Percentiles rank a stretch among this genome's conserved stretches.
Evolutionary conservation across 139 green algal genomes (phyloP).

Genomic region (Axilococcus clingmanii): DNA sequence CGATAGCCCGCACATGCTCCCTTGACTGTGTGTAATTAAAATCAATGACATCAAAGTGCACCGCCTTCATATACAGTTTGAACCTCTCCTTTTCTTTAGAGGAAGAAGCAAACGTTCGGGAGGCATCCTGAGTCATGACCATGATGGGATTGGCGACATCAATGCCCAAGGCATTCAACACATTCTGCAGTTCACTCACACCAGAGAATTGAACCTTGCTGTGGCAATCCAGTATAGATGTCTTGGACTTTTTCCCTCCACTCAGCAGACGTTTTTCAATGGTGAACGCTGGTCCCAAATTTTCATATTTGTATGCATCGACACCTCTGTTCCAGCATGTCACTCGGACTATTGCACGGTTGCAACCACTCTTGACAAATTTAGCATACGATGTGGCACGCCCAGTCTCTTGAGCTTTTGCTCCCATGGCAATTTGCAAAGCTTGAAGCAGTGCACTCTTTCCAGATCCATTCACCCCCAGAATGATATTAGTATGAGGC

Average conservation of each 20-base stretch:
- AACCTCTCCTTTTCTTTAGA: constrained; percentile 38
- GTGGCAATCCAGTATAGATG: too few species aligned
- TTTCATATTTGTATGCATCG: constrained; percentile 45
- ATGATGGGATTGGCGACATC: constrained; percentile 31
- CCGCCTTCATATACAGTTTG: constrained; percentile 64
- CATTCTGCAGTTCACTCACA: constrained; percentile 24
- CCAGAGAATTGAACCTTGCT: constrained; percentile 1
- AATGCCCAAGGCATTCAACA: constrained; percentile 23
- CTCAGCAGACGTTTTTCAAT: constrained; percentile 39
- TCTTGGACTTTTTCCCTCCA: constrained; percentile 13
- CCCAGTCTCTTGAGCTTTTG: constrained; percentile 42
- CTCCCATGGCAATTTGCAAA: constrained; percentile 62
- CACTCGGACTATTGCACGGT: constrained; percentile 30
- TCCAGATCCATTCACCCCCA: constrained; percentile 17
- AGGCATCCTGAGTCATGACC: constrained; percentile 40
- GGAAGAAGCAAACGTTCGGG: constrained; percentile 46
- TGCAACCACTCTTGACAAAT: constrained; percentile 15
- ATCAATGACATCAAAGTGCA: constrained; percentile 27
- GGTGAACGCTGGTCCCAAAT: constrained; percentile 47
- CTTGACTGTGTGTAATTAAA: constrained; percentile 14
- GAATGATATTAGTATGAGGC: constrained; percentile 15
- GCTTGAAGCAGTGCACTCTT: constrained; percentile 23
- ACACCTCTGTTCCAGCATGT: constrained; percentile 56
- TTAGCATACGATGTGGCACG: constrained; percentile 17
- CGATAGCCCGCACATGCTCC: too few species aligned